These are phyloP conservation scores for Ascochyta koolunga DNA, from an alignment of 2,329 filamentous ascomycete genomes.

Conservation along the genomic window DNA sequence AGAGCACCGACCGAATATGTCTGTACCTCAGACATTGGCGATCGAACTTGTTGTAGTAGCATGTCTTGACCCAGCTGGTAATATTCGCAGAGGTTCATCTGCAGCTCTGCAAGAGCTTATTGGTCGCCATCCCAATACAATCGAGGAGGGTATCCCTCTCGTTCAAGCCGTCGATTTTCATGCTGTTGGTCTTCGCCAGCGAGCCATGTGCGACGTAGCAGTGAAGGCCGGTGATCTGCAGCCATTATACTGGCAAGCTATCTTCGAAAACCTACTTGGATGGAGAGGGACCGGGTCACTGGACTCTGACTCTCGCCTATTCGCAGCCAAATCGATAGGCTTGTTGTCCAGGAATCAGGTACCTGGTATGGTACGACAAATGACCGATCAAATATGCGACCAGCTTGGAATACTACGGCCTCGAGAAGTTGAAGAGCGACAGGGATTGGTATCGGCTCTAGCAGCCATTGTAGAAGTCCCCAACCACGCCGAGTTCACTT, in stretches of 20 bases:
- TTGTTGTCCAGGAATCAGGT: conserved; percentile 54
- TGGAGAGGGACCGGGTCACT: conserved; percentile 90
- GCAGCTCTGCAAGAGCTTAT: conserved; percentile 94
- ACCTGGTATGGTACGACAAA: conserved; percentile 47
- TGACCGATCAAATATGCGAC: conserved; percentile 49
- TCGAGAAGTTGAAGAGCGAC: conserved; percentile 71
- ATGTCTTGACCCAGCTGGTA: conserved; percentile 87
- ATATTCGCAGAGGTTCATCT: conserved; percentile 89
- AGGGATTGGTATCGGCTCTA: conserved; percentile 69
- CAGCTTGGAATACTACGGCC: conserved; percentile 56
- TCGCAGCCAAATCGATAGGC: conserved; percentile 74
- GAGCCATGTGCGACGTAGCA: conserved; percentile 80
- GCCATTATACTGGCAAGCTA: conserved; percentile 67
- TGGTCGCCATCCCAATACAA: conserved; percentile 86
- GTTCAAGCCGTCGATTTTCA: conserved; percentile 95
- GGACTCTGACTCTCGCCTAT: conserved; percentile 74
- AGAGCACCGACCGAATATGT: conserved; percentile 47
- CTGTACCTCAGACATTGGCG: conserved; percentile 76
- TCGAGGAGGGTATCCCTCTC: conserved; percentile 79
- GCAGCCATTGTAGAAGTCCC: conserved; percentile 29
- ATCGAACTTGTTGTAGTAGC: conserved; percentile 81
- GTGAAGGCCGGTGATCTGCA: conserved; percentile 71
- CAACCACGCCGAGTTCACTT: not conserved
- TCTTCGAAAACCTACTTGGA: conserved; percentile 73
- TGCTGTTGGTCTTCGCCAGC: conserved; percentile 82